Evolutionary conservation across 768 basidiomycete genomes (phyloP), one percentile per base, ranked within the genome.

Genomic region (Suillus lakei): DNA sequence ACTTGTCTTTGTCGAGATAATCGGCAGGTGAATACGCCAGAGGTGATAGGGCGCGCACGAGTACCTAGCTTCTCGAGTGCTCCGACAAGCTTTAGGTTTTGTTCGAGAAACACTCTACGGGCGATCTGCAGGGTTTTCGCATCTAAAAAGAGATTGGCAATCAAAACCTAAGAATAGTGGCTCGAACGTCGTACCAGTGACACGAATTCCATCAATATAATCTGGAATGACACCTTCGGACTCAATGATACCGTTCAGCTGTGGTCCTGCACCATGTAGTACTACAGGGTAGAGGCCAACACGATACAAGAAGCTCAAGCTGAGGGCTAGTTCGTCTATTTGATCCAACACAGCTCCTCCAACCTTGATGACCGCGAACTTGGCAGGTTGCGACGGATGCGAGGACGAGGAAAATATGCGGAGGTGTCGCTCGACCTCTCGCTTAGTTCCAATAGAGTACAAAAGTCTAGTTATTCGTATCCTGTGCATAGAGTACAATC

Each of bases 251-350:
- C 90, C 89, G 80, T 99, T 99, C 69, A 97, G 80, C 75, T 98
- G 96, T 26, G 96, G 97, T 32, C 97, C 97, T 66, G 91, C 97
- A 59, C 98, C 98, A 80, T 99, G 98, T 6, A 99, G 86, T 59
- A 99, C 89, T 66, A 99, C 92, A 0, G 98, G 98, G 80, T 97
- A 99, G n/a, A 99, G 86, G 4, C 98, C 98, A 58, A 99, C 91
- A 38, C 96, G 89, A 80, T 97, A 97, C 65, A 99, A 83, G 84
- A 99, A 99, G 79, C 95, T 96, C 71, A 99, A 85, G 68, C 93
- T 97, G 60, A 96, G 88, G 5, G 96, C 96, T 55, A 99, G 89
- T 69, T 98, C 96, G 68, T 98, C 92, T 61, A 98, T 81, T 66
- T 99, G 88, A 72, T 91, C 92, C 7, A 99, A 85, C 50, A 99